Base-by-base conservation (phyloP, 2,329 filamentous ascomycete genomes). In the Penicillium sp. region DNA sequence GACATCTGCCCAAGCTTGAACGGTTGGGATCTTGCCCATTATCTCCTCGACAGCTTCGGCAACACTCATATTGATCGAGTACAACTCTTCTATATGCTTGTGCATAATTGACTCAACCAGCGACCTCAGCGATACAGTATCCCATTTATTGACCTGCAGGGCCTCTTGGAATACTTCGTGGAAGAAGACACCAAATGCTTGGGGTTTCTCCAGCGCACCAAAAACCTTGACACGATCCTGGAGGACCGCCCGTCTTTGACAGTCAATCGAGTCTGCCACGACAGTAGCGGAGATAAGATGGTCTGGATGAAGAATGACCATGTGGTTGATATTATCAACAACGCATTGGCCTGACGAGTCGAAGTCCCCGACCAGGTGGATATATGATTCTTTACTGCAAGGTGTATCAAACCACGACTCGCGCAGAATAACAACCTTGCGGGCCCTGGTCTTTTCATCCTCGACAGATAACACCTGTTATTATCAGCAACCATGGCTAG, bases 121-220 rank as follows among this genome's bases (percentile, higher is more conserved):
- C 1, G 76, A 70, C 28, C 77, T 74, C 13, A 97, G 74, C 57
- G 86, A 95, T 0, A 72, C 67, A 0, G 80, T 72, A 54, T 88
- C 86, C 89, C 93, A 98, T 52, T 79, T 73, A 65, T 97, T 96
- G 3, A 81, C 81, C 65, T 88, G 83, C 63, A 98, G 74, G 1
- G 91, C 90, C 64, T 91, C 86, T 66, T 98, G 93, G 59, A 98
- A 97, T 20, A 97, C 83, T 66, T 97, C 92, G 66, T 98, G 93
- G 12, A 98, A 80, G 49, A 98, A 86, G 32, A 88, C 93, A 42
- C 93, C 93, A 65, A 97, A 97, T 0, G 97, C 83, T 60, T 95
- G 83, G 1, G 91, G 83, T 29, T 87, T 81, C 39, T 84, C 88
- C 2, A 88, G 80, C 57, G 89, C 87, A 61, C 85, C 87, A 0